Percentiles rank a stretch among this genome's conserved stretches.
phyloP scores from a whole-genome alignment of 768 basidiomycete species.

The Agaricus sinodeliciosus region DNA sequence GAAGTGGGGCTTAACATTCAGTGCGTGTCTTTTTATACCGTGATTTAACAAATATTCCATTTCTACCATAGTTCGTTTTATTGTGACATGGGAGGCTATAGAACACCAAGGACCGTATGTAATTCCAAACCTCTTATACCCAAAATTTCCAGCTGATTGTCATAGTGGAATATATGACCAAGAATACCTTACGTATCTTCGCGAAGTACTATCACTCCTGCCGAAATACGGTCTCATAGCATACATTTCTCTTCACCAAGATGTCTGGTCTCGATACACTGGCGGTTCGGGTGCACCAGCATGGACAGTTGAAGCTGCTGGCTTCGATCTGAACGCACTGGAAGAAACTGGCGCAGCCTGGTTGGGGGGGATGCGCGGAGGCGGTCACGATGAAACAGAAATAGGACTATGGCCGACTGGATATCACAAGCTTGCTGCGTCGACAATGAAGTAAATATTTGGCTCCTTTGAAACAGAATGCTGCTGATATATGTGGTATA shows the following conservation, averaged over 20 bases:
- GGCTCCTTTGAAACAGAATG: not conserved
- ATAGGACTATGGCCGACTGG: constrained; percentile 90
- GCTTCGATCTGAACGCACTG: constrained; percentile 75
- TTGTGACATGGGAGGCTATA: constrained; percentile 95
- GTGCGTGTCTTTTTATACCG: constrained; percentile 34
- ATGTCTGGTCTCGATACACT: constrained; percentile 92
- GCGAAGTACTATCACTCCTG: constrained; percentile 56
- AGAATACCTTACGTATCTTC: constrained; percentile 78
- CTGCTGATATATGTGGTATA: constrained; percentile 19
- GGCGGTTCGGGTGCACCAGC: constrained; percentile 96
- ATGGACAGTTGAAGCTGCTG: constrained; percentile 86
- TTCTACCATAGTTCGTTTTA: constrained; percentile 63
- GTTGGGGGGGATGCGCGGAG: constrained; percentile 71
- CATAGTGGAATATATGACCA: constrained; percentile 76
- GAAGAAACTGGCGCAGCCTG: constrained; percentile 87
- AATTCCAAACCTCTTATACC: not conserved
- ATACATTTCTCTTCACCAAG: constrained; percentile 84
- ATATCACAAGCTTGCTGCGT: constrained; percentile 87
- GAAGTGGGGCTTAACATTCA: constrained; percentile 83
- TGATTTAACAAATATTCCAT: not conserved
- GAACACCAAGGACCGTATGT: constrained; percentile 91
- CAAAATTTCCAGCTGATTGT: constrained; percentile 3
- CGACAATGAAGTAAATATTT: constrained; percentile 78
- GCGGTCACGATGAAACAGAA: constrained; percentile 71
- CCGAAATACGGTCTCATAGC: constrained; percentile 68